These are phyloP conservation scores for Scutellaria minor DNA, from an alignment of 257 asterid genomes.

Conservation along the genomic window DNA sequence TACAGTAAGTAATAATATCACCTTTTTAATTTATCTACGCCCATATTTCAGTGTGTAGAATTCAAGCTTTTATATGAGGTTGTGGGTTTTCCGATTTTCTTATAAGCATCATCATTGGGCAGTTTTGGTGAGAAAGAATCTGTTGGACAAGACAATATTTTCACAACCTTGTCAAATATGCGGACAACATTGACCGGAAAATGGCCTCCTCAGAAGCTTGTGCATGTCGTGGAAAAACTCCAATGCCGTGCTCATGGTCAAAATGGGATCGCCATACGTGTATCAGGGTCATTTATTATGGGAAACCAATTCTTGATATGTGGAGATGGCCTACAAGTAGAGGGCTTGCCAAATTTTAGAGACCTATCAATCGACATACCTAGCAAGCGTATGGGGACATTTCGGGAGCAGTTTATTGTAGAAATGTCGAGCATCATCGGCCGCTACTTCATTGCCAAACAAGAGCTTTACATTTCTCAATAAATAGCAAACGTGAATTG, in stretches of 20 bases:
- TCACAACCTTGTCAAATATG: constrained; percentile 60
- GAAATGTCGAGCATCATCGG: constrained; percentile 63
- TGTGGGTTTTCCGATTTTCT: constrained; percentile 31
- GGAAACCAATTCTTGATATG: constrained; percentile 95
- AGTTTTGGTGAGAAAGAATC: constrained; percentile 83
- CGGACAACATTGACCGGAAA: constrained; percentile 87
- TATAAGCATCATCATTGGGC: constrained; percentile 30
- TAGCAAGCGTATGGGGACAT: constrained; percentile 83
- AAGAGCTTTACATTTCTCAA: constrained; percentile 78
- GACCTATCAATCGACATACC: constrained; percentile 79
- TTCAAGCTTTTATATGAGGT: constrained; percentile 5
- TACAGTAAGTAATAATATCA: background rate
- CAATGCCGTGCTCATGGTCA: constrained; percentile 83
- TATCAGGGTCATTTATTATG: constrained; percentile 77
- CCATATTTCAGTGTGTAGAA: background rate
- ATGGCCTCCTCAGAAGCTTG: constrained; percentile 95
- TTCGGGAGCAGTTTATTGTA: constrained; percentile 81
- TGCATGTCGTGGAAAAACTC: constrained; percentile 93
- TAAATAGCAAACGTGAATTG: constrained; percentile 10
- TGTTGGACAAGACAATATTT: constrained; percentile 62
- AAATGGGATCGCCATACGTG: constrained; percentile 83
- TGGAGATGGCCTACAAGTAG: constrained; percentile 94
- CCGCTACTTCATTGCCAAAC: constrained; percentile 70
- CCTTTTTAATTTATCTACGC: background rate
- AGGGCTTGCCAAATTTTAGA: constrained; percentile 78